Evolutionary conservation across 441 rosid species (phyloP).

Genomic region (Adansonia grandidieri): DNA sequence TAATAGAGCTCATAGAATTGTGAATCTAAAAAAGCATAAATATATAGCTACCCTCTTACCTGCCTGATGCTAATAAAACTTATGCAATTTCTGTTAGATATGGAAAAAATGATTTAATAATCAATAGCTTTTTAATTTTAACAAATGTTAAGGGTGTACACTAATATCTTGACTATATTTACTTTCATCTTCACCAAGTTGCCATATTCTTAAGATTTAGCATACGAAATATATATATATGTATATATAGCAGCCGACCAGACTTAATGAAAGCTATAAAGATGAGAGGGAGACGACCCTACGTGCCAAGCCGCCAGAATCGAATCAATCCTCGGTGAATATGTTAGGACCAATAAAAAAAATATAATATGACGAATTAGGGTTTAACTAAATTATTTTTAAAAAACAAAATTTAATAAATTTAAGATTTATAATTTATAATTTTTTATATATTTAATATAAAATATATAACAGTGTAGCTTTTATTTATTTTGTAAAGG

Average conservation of each 20-base stretch:
- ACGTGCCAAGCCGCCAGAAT: slow-evolving; percentile 1
- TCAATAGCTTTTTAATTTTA: neutral
- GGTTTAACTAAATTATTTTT: too few relatives aligned
- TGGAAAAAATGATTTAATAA: neutral
- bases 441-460: too few relatives aligned
- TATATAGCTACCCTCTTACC: neutral
- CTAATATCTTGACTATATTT: neutral
- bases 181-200: neutral
- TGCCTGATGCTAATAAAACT: neutral
- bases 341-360: neutral
- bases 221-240: neutral
- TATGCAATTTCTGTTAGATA: neutral
- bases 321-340: neutral
- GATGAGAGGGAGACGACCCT: neutral
- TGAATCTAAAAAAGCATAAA: neutral
- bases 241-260: neutral
- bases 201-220: neutral
- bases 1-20: too few relatives aligned
- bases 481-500: neutral
- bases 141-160: neutral
- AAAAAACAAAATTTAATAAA: too few relatives aligned
- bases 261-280: neutral
- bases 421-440: too few relatives aligned
- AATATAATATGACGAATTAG: neutral
- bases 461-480: too few relatives aligned